A percentile compares a stretch with the other conserved stretches of the same genome.
Conservation (phyloP, 257 asterid genomes). For the Cruciata laevipes region DNA sequence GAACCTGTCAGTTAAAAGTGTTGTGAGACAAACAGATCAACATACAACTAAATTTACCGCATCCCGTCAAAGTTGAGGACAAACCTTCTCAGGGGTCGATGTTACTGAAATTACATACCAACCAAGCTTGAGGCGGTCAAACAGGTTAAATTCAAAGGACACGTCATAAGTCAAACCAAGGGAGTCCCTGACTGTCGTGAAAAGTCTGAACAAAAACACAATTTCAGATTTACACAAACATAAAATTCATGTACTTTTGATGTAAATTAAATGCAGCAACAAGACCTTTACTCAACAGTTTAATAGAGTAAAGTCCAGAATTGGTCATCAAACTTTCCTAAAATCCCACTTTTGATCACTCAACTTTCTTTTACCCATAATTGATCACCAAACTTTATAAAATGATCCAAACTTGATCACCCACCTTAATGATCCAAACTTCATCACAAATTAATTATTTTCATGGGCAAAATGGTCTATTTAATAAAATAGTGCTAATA, state of each 20-base stretch:
- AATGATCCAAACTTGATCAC: too few species aligned
- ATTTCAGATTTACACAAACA: not conserved
- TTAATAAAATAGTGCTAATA: too few species aligned
- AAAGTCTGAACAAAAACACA: conserved; percentile 51
- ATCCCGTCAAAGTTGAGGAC: conserved; percentile 10
- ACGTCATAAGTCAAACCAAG: conserved; percentile 97
- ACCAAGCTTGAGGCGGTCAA: conserved; percentile 95
- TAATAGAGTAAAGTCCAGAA: too few species aligned
- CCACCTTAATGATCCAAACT: too few species aligned
- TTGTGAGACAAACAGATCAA: conserved; percentile 18
- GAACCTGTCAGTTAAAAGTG: conserved; percentile 53
- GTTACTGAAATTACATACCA: conserved; percentile 98
- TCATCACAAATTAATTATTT: too few species aligned
- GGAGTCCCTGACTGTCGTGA: conserved; percentile 97
- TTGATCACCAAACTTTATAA: too few species aligned
- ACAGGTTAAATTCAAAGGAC: conserved; percentile 91
- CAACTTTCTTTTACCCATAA: too few species aligned
- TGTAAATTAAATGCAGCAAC: not conserved
- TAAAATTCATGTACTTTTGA: not conserved
- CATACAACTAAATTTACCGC: conserved; percentile 4
- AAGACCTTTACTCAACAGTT: not conserved
- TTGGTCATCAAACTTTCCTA: too few species aligned
- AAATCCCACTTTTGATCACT: too few species aligned
- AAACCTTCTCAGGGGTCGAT: conserved; percentile 96
- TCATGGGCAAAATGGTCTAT: too few species aligned